Conservation (phyloP, 306 rosid genomes). For the Gillenia trifoliata region DNA sequence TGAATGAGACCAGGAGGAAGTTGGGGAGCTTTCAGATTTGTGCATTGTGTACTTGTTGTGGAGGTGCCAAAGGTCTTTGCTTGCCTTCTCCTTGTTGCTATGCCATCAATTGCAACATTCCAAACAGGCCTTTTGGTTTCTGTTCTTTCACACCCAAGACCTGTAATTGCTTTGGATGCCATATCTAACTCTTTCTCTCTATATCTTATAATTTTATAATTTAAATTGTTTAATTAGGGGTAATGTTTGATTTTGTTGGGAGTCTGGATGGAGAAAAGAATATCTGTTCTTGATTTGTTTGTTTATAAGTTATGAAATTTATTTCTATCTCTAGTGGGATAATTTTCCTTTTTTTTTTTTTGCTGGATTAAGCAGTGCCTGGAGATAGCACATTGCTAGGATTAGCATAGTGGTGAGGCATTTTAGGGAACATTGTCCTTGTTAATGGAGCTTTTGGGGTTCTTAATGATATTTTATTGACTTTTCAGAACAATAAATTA, state of each 20-base stretch:
- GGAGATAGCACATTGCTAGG: conserved; percentile 46
- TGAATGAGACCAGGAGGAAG: conserved; percentile 81
- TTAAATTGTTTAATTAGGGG: conserved; percentile 38
- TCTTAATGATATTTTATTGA: conserved; percentile 33
- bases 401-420: conserved; percentile 36
- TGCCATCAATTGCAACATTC: conserved; percentile 98
- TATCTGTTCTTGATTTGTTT: conserved; percentile 57
- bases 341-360: conserved; percentile 6
- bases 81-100: conserved; percentile 99
- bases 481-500: conserved; percentile 43
- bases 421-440: conserved; percentile 38
- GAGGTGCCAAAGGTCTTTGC: conserved; percentile 87
- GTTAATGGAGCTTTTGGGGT: conserved; percentile 48
- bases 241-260: conserved; percentile 36
- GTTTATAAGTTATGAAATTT: conserved; percentile 19
- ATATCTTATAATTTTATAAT: conserved; percentile 22
- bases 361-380: conserved; percentile 25
- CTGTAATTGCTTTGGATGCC: conserved; percentile 99
- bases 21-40: conserved; percentile 89
- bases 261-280: conserved; percentile 70
- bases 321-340: conserved; percentile 34
- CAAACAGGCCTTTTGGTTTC: conserved; percentile 93
- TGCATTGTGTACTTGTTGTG: conserved; percentile 95
- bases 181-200: conserved; percentile 39
- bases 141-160: conserved; percentile 97